These are phyloP conservation scores for Rhodotorula sp. DNA, from an alignment of 1,284 basidiomycete genomes.

Conservation along the genomic window DNA sequence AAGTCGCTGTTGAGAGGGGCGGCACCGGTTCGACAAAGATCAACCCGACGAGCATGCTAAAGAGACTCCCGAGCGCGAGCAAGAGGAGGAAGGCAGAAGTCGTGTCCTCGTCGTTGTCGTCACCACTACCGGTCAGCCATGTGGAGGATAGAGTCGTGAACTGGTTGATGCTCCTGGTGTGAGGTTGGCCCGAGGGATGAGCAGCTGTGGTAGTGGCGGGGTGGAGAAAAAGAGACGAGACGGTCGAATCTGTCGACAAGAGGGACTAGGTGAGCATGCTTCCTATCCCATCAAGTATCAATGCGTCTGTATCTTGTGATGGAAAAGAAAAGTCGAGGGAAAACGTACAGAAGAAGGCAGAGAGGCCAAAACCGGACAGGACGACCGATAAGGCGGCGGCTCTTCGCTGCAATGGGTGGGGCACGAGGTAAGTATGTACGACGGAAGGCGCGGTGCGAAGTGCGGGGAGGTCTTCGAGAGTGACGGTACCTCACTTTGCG, in stretches of 20 bases:
- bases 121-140: no score
- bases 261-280: no score
- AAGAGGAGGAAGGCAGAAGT: slow-evolving; percentile 48
- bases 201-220: background rate
- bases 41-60: slow-evolving; percentile 47
- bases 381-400: slow-evolving; percentile 49
- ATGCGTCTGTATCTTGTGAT: no score
- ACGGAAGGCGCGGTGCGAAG: no score
- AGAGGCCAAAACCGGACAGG: slow-evolving; percentile 49
- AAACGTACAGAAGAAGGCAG: slow-evolving; percentile 48
- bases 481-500: slow-evolving; percentile 10
- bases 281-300: no score
- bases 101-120: slow-evolving; percentile 36
- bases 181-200: background rate
- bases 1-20: background rate
- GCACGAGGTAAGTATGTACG: no score
- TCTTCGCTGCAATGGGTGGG: slow-evolving; percentile 24
- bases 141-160: no score
- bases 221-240: slow-evolving; percentile 21
- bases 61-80: slow-evolving; percentile 47
- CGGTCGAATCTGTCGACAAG: slow-evolving; percentile 42
- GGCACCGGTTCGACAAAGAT: slow-evolving; percentile 38
- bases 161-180: no score
- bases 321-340: no score
- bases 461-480: no score